Evolutionary conservation across 805 yeast genomes (phyloP).

Genomic region (Metschnikowia drakensbergensis): DNA sequence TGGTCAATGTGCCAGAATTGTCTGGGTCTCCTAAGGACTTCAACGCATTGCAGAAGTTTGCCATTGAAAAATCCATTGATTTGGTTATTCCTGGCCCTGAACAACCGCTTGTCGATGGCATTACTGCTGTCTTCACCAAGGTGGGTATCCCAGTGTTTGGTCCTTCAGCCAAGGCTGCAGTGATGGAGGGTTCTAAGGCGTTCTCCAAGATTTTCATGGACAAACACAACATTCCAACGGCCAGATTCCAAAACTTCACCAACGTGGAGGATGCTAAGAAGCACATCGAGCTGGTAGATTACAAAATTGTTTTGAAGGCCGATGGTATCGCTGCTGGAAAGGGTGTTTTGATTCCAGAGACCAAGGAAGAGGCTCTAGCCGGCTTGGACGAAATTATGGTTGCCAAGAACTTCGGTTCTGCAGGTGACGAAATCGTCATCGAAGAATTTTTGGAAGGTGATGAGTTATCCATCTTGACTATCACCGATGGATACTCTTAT

Average conservation of each 20-base stretch:
- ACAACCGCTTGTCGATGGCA: conserved; percentile 95
- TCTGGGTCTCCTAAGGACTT: conserved; percentile 67
- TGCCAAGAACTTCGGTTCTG: conserved; percentile 80
- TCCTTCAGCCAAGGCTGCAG: conserved; percentile 87
- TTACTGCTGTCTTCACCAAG: conserved; percentile 63
- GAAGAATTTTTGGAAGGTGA: conserved; percentile 97
- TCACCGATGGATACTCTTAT: conserved; percentile 90
- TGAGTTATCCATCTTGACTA: conserved; percentile 87
- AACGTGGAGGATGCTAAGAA: conserved; percentile 69
- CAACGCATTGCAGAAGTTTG: conserved; percentile 66
- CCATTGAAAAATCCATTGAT: conserved; percentile 57
- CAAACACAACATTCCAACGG: conserved; percentile 90
- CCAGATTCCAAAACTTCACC: conserved; percentile 79
- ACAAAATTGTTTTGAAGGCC: conserved; percentile 89
- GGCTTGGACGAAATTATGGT: conserved; percentile 90
- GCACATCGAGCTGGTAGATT: conserved; percentile 61
- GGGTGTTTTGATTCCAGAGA: conserved; percentile 90
- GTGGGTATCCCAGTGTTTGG: conserved; percentile 97
- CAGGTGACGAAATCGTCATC: conserved; percentile 89
- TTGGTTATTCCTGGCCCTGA: conserved; percentile 98
- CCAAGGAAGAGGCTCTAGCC: conserved; percentile 75
- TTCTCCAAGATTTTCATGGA: conserved; percentile 93
- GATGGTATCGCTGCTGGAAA: conserved; percentile 98
- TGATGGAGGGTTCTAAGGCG: conserved; percentile 95
- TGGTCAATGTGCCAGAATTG: conserved; percentile 62